Evolutionary conservation across 2,329 filamentous ascomycete genomes (phyloP).

Genomic region (Acarospora socialis): DNA sequence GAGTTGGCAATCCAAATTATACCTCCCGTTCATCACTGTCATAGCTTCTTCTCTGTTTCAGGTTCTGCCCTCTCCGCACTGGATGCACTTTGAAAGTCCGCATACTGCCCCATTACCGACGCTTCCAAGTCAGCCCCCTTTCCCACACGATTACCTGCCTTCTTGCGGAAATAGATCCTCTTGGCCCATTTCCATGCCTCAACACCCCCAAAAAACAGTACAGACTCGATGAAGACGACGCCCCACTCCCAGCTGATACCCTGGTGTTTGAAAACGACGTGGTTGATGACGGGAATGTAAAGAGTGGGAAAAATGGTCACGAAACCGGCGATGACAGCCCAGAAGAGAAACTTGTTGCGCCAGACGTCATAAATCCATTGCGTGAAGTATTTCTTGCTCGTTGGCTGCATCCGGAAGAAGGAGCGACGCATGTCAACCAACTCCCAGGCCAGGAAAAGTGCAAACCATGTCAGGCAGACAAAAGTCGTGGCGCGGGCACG

Average conservation of each 20-base stretch:
- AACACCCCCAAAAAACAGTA: slow-evolving; percentile 49
- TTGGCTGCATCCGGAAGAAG: slow-evolving; percentile 61
- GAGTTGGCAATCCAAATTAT: no score
- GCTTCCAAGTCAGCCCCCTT: slow-evolving; percentile 12
- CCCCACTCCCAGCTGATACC: slow-evolving; percentile 57
- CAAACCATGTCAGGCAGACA: slow-evolving; percentile 61
- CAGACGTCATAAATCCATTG: slow-evolving; percentile 56
- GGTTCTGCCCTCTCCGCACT: no score
- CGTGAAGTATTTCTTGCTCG: slow-evolving; percentile 44
- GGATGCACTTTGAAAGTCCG: no score
- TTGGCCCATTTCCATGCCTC: slow-evolving; percentile 57
- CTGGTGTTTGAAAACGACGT: slow-evolving; percentile 49
- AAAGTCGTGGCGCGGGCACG: slow-evolving; percentile 60
- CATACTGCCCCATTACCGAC: slow-evolving; percentile 7
- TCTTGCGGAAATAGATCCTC: slow-evolving; percentile 36
- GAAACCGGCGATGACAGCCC: slow-evolving; percentile 44
- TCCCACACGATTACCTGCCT: slow-evolving; percentile 6
- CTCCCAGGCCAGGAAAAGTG: slow-evolving; percentile 65
- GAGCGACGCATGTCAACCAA: slow-evolving; percentile 58
- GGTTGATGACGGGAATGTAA: slow-evolving; percentile 55
- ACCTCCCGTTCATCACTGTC: no score
- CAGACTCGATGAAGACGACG: slow-evolving; percentile 46
- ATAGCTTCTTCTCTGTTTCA: no score
- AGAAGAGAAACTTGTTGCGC: slow-evolving; percentile 60
- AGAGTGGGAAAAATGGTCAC: slow-evolving; percentile 44